Evolutionary conservation across 164 flowering plant genomes (phyloP).

Genomic region (Dillenia suffruticosa): DNA sequence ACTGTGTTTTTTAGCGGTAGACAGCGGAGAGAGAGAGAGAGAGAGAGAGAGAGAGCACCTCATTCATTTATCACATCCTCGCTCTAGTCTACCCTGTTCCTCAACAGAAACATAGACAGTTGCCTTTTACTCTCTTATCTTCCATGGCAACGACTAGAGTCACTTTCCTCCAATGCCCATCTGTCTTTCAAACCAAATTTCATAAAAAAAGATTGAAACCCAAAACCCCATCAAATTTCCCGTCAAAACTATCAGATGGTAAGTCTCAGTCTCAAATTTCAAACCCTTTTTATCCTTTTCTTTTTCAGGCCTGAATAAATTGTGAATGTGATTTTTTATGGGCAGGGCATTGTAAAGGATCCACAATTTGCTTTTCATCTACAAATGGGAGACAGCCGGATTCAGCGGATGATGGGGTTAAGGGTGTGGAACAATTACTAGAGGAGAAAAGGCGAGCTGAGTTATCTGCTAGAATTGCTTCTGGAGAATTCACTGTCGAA

Average conservation of each 20-base stretch:
- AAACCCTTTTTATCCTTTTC: not conserved
- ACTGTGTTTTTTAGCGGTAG: no score
- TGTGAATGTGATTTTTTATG: not conserved
- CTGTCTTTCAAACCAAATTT: constrained; percentile 7
- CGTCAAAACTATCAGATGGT: constrained; percentile 4
- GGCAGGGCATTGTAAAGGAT: constrained; percentile 14
- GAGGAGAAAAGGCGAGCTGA: constrained; percentile 77
- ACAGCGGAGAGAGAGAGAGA: no score
- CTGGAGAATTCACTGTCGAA: constrained; percentile 81
- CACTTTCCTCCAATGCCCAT: constrained; percentile 16
- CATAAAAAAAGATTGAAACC: constrained; percentile 6
- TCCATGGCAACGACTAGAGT: constrained; percentile 14
- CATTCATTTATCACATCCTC: no score
- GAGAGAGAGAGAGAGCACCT: no score
- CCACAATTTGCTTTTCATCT: constrained; percentile 34
- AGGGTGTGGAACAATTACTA: constrained; percentile 38
- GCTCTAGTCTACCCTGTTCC: no score
- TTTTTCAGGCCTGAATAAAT: not conserved
- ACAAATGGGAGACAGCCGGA: constrained; percentile 58
- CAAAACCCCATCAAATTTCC: constrained; percentile 3
- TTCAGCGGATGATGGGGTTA: constrained; percentile 30
- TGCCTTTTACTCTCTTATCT: not conserved
- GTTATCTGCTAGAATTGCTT: constrained; percentile 77
- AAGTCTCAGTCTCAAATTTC: not conserved
- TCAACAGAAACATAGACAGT: no score